phyloP scores from a whole-genome alignment of 306 rosid species.

The Rosa multiflora region DNA sequence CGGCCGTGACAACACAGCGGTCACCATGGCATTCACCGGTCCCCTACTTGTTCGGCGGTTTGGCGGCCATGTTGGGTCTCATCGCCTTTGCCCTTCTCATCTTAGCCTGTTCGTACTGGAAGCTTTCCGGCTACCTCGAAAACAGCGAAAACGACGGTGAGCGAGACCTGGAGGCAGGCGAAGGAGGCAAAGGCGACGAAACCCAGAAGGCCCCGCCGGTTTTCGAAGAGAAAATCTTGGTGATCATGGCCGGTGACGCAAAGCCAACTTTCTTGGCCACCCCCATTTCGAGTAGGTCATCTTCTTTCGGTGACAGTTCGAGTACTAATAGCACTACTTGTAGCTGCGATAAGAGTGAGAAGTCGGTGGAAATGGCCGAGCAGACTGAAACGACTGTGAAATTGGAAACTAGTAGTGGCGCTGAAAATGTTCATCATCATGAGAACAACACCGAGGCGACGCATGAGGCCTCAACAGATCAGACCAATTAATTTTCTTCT shows the following conservation, averaged over 20 bases:
- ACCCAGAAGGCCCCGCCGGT: conserved; percentile 41
- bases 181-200: conserved; percentile 28
- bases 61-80: conserved; percentile 95
- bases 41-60: conserved; percentile 85
- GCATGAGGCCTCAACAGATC: conserved; percentile 32
- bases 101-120: conserved; percentile 97
- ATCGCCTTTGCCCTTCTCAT: conserved; percentile 94
- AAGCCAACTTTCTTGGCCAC: conserved; percentile 93
- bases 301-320: conserved; percentile 57
- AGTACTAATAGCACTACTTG: conserved; percentile 40
- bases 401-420: not conserved
- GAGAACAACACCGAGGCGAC: not conserved
- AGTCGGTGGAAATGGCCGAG: conserved; percentile 38
- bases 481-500: conserved; percentile 29
- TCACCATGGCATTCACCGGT: conserved; percentile 99
- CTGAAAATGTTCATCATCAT: not conserved
- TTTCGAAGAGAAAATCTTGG: conserved; percentile 83
- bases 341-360: conserved; percentile 40
- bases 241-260: conserved; percentile 90
- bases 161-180: conserved; percentile 65
- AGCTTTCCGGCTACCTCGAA: conserved; percentile 80
- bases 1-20: conserved; percentile 37
- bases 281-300: conserved; percentile 60
- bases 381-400: conserved; percentile 11
- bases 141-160: conserved; percentile 29